Evolutionary conservation across 2,329 filamentous ascomycete genomes (phyloP), one percentile per base, ranked within the genome.

Genomic region (Ascochyta fabae): DNA sequence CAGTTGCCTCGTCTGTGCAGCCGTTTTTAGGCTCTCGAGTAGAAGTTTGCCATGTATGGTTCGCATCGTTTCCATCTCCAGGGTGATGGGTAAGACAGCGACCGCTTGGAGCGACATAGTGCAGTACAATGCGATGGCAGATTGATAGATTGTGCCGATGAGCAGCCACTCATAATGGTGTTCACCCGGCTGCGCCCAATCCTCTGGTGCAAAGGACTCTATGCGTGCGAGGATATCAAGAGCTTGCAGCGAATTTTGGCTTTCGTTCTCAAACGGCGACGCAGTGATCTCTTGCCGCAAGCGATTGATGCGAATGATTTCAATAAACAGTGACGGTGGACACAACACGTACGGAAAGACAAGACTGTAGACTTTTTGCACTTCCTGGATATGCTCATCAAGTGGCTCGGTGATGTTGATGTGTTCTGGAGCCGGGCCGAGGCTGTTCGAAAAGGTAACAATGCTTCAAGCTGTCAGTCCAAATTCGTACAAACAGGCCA

Each of bases 261-360:
- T 33, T 12, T 26, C 23, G 15, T 48, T 22, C n/a, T 56, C 47
- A 2, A 52, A 39, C n/a, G 64, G 50, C 2, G 59, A 55, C 3
- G 52, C 31, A 0, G 57, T 57, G 3, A 61, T 55, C 24, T 60
- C 56, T 29, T 56, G 45, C 7, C 70, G 68, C 2, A 72, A 50
- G 9, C 64, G 48, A 27, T 64, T 69, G 24, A 68, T 66, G 23
- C 57, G 58, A n/a, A 74, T 54, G 34, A 70, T 60, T 23, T 64
- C 58, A 12, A 58, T 35, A 46, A 68, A 74, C 0, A 74, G 58
- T 1, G 54, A 26, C 4, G 61, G 65, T 5, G 71, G 70, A 41
- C 67, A 69, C 2, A 73, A 54, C 2, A 53, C 59, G 29, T 71
- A 66, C 1, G 71, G 69, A 34, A 73, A 73, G 8, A 74, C 55